A percentile compares a stretch with the other conserved stretches of the same genome.
phyloP scores from a whole-genome alignment of 179 eudicot genomes.

The Beta macrorhiza region DNA sequence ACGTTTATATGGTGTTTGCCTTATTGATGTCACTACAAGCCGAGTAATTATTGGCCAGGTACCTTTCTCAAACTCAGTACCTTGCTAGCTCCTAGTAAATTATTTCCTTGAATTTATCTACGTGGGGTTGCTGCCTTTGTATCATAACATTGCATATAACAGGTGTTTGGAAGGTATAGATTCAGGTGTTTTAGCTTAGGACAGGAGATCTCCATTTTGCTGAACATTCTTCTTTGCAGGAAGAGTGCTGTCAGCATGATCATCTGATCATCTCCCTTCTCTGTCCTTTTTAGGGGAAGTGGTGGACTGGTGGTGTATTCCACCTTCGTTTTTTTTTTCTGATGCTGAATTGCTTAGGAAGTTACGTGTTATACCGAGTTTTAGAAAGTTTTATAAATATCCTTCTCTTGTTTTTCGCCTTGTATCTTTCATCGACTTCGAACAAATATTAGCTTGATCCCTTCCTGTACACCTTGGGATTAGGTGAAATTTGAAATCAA shows the following conservation, averaged over 20 bases:
- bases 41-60: conserved; percentile 91
- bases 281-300: neutral
- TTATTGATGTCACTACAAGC: conserved; percentile 81
- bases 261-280: neutral
- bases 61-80: conserved; percentile 11
- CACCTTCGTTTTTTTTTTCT: neutral
- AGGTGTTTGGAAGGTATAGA: neutral
- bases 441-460: neutral
- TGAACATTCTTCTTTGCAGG: neutral
- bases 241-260: neutral
- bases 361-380: neutral
- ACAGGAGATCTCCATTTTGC: neutral
- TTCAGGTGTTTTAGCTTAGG: neutral
- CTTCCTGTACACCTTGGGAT: neutral
- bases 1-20: conserved; percentile 74
- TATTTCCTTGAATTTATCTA: neutral
- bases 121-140: neutral
- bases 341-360: neutral
- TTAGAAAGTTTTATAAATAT: neutral
- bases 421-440: neutral
- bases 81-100: conserved; percentile 3
- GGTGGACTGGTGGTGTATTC: neutral
- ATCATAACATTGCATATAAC: neutral
- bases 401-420: neutral
- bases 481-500: too few species aligned